phyloP scores from a whole-genome alignment of 2,329 filamentous ascomycete species.

The Rutstroemia sp. region DNA sequence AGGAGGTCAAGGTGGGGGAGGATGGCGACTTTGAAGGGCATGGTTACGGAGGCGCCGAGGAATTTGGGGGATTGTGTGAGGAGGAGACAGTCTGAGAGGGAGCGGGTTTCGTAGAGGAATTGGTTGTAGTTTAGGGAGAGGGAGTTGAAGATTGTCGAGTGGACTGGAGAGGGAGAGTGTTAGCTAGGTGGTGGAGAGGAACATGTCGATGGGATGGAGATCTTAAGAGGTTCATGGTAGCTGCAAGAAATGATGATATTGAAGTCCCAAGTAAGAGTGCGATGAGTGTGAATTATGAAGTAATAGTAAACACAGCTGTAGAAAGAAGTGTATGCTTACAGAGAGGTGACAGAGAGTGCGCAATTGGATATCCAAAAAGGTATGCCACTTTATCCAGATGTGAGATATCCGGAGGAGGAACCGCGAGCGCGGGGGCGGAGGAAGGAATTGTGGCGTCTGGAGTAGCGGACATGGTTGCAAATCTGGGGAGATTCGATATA shows the following conservation, averaged over 20 bases:
- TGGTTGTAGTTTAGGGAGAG: slow-evolving; percentile 45
- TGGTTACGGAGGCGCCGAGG: slow-evolving; percentile 67
- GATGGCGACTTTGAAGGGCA: slow-evolving; percentile 78
- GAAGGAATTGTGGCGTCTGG: slow-evolving; percentile 3
- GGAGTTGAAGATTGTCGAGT: slow-evolving; percentile 45
- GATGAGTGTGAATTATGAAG: background rate
- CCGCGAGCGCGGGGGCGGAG: slow-evolving; percentile 12
- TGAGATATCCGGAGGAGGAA: slow-evolving; percentile 14
- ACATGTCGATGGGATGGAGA: background rate
- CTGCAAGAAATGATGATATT: background rate
- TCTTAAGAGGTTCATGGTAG: no score
- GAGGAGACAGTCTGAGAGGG: slow-evolving; percentile 41
- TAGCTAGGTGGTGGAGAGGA: background rate
- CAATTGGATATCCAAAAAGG: slow-evolving; percentile 50
- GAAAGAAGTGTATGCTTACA: background rate
- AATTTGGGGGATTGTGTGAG: slow-evolving; percentile 51
- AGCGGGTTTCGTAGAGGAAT: slow-evolving; percentile 43
- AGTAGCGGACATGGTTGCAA: slow-evolving; percentile 5
- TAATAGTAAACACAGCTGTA: background rate
- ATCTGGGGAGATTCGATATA: background rate
- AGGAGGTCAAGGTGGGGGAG: slow-evolving; percentile 66
- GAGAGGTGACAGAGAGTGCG: slow-evolving; percentile 41
- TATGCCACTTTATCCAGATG: slow-evolving; percentile 31
- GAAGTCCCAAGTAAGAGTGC: background rate
- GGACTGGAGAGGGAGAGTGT: slow-evolving; percentile 37